A percentile compares a stretch with the other conserved stretches of the same genome.
phyloP scores from a whole-genome alignment of 495 filamentous ascomycete species.

The Hapsidospora chrysogenum region DNA sequence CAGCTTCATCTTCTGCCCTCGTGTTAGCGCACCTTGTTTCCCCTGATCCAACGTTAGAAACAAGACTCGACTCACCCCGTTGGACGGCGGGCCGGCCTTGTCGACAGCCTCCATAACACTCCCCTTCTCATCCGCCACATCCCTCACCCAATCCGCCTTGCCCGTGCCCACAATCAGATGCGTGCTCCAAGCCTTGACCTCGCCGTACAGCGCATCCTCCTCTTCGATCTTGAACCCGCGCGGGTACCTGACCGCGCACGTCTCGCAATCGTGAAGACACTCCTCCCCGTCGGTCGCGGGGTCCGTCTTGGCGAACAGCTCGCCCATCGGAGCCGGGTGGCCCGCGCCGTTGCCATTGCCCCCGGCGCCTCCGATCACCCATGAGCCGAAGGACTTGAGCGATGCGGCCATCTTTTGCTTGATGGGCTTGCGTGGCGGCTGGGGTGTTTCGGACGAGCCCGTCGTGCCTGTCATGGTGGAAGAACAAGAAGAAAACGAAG shows the following conservation, averaged over 20 bases:
- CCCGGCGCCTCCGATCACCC: constrained; percentile 20
- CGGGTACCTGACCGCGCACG: constrained; percentile 63
- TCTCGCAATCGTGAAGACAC: constrained; percentile 79
- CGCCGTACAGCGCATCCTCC: constrained; percentile 64
- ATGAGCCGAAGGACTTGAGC: constrained; percentile 14
- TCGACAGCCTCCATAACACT: constrained; percentile 90
- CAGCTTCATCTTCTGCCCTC: constrained; percentile 58
- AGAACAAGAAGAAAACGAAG: no score
- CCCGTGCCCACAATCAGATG: constrained; percentile 88
- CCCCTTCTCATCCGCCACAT: constrained; percentile 80
- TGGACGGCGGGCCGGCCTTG: constrained; percentile 39
- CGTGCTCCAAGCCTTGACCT: constrained; percentile 75
- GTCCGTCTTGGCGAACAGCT: constrained; percentile 49
- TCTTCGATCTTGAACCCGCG: constrained; percentile 55
- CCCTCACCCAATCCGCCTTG: constrained; percentile 84
- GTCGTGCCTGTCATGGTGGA: no score
- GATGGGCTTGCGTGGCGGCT: no score
- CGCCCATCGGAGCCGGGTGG: constrained; percentile 37
- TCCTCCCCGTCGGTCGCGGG: constrained; percentile 71
- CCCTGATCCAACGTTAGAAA: neutral
- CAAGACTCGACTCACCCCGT: constrained; percentile 44
- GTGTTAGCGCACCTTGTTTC: neutral
- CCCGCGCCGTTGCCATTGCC: constrained; percentile 48
- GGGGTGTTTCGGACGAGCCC: no score
- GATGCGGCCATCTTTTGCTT: constrained; percentile 16